Conservation (phyloP, 768 basidiomycete species). For the Mycena maculata region DNA sequence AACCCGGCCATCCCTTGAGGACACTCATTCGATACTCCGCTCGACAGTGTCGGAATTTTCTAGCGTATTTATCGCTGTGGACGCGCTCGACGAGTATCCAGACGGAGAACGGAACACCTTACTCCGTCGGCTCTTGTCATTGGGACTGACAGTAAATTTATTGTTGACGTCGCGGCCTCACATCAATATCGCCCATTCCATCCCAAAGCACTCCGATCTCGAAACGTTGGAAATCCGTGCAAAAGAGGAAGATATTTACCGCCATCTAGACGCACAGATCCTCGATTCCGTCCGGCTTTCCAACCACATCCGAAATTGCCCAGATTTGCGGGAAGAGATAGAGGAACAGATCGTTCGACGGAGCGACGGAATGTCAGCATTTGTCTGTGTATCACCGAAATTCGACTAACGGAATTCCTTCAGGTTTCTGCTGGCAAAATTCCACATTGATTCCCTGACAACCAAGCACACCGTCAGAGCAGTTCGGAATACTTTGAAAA, state of each 20-base stretch:
- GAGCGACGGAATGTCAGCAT: constrained; percentile 13
- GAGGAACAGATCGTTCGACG: background rate
- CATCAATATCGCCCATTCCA: background rate
- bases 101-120: background rate
- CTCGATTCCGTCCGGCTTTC: constrained; percentile 2
- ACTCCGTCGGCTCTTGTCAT: background rate
- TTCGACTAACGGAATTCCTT: background rate
- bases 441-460: background rate
- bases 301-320: background rate
- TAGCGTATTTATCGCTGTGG: background rate
- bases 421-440: constrained; percentile 20
- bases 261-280: background rate
- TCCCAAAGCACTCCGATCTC: background rate
- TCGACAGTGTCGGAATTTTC: background rate
- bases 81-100: constrained; percentile 23
- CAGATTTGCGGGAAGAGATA: background rate
- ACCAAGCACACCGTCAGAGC: constrained; percentile 11
- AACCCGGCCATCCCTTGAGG: background rate
- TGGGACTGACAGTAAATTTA: background rate
- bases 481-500: background rate
- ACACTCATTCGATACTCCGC: background rate
- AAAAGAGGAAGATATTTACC: constrained; percentile 1
- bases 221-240: constrained; percentile 3
- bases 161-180: constrained; percentile 20
- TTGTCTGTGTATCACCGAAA: no score